Base-by-base conservation (phyloP, 345 rosid species). In the Lumnitzera racemosa region DNA sequence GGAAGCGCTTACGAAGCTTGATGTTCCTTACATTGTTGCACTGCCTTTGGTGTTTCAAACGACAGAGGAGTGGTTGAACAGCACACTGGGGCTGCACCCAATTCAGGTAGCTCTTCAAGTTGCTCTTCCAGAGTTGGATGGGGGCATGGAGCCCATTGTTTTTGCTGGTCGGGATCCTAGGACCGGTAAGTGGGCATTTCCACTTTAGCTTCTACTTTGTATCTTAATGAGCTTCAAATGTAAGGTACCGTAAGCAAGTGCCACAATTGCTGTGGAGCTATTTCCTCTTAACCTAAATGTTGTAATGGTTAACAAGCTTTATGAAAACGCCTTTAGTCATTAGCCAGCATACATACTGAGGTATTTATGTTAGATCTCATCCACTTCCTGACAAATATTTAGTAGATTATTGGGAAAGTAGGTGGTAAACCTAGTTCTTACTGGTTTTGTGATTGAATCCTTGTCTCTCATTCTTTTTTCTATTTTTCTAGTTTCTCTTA, bases 31-130 rank as follows among this genome's bases (percentile, higher is more conserved):
- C 66, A 54, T 90, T 23, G 97, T 94, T 60, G 99, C 97, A 1
- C 47, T 94, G 75, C 99, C 97, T 56, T 64, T 94, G 78, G 99
- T 94, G 75, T 94, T 94, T 61, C 99, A 94, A 74, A 94, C 99
- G 51, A 94, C 96, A 2, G 99, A 88, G 75, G 99, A 94, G 71
- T 94, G 99, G 99, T 59, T 94, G 24, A 86, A 94, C 64, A 94
- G 99, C 52, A 86, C 97, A 52, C 73, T 94, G 71, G 99, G 99
- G 36, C 72, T 94, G 29, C 99, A 94, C 72, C 99, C 97, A 1
- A 94, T 94, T 69, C 97, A 94, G 79, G 99, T 94, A n/a, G 97
- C 99, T 68, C 70, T 94, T 56, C 97, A 94, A 70, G 99, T 94
- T 70, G 97, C 99, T 61, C 90, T 94, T 23, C 99, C 99, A 2